These are phyloP conservation scores for Pestalotiopsis sp. DNA, from an alignment of 2,329 filamentous ascomycete species.

Conservation along the genomic window DNA sequence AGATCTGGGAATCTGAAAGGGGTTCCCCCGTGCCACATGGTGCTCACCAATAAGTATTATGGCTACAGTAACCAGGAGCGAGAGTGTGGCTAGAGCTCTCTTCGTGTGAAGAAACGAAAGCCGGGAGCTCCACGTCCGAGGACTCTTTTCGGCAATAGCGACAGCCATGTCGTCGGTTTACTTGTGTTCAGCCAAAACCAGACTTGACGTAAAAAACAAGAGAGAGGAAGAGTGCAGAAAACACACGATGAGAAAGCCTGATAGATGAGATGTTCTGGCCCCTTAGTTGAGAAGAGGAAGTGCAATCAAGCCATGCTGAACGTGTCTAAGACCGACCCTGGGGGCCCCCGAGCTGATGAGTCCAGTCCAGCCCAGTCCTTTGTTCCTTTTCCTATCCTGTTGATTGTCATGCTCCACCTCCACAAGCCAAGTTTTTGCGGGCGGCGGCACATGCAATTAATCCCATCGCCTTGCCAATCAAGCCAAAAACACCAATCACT, in stretches of 20 bases:
- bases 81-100: constrained; percentile 11
- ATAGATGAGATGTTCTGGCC: background rate
- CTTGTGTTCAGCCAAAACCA: background rate
- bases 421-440: background rate
- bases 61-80: constrained; percentile 7
- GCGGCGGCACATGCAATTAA: background rate
- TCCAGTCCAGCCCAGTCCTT: too few relatives aligned
- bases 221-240: background rate
- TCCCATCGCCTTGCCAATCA: background rate
- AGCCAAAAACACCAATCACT: background rate
- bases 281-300: background rate
- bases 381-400: background rate
- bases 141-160: constrained; percentile 5
- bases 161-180: background rate
- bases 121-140: constrained; percentile 13
- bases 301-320: background rate
- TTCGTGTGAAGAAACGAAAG: constrained; percentile 15
- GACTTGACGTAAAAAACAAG: background rate
- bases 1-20: too few relatives aligned
- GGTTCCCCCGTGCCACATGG: background rate
- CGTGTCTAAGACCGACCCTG: background rate
- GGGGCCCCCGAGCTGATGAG: background rate
- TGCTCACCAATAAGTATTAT: constrained; percentile 13
- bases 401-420: background rate
- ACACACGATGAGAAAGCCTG: background rate